Conservation (phyloP, 2,329 filamentous ascomycete species). For the Rosellinia necatrix region DNA sequence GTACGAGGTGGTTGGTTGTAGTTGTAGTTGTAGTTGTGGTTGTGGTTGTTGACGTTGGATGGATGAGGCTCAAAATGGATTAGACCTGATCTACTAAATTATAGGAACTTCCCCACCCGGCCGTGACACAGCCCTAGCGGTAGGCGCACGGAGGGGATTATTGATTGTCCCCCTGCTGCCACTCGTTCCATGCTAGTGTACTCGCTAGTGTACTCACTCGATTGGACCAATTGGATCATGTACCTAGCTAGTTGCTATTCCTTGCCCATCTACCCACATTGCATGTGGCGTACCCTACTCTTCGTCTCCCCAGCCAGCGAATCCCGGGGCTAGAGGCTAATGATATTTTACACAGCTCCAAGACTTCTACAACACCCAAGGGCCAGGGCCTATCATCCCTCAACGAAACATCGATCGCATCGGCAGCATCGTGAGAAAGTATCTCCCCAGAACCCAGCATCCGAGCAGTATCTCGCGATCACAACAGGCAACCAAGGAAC, state of each 20-base stretch:
- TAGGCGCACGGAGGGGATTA: conserved; percentile 3
- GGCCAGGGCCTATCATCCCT: not conserved
- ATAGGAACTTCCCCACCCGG: too few relatives aligned
- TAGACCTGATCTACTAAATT: not conserved
- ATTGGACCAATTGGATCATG: not conserved
- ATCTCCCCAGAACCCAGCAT: not conserved
- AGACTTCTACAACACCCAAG: conserved; percentile 7
- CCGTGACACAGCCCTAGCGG: too few relatives aligned
- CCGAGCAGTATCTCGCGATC: not conserved
- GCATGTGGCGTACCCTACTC: too few relatives aligned
- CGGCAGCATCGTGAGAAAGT: not conserved
- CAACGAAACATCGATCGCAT: not conserved
- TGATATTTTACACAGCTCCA: conserved; percentile 22
- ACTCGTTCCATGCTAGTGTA: too few relatives aligned
- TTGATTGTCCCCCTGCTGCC: conserved; percentile 1
- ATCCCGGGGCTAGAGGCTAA: conserved; percentile 15
- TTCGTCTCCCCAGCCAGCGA: conserved; percentile 6
- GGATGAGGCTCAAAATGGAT: too few relatives aligned
- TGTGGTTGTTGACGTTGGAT: too few relatives aligned
- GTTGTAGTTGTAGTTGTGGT: too few relatives aligned
- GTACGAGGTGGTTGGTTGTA: too few relatives aligned
- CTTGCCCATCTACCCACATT: too few relatives aligned
- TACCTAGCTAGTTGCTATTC: not conserved
- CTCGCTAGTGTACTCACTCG: too few relatives aligned
- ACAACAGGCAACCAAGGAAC: too few relatives aligned